A percentile compares a stretch with the other conserved stretches of the same genome.
These are phyloP conservation scores for Salvia rosmarinus DNA, from an alignment of 257 asterid species.

Conservation along the genomic window DNA sequence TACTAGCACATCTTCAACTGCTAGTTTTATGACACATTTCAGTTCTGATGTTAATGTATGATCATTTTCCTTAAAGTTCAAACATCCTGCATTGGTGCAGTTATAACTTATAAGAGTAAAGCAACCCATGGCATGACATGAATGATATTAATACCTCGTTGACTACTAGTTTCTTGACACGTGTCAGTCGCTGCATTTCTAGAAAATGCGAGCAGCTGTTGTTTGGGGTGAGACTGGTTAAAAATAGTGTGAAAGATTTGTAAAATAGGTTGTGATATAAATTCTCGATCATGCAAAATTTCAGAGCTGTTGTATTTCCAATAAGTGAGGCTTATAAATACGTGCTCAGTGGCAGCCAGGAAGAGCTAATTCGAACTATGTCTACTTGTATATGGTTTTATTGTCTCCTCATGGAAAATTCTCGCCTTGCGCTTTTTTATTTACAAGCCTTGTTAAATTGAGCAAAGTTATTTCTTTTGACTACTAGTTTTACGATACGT, in stretches of 20 bases:
- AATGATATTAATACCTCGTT: background rate
- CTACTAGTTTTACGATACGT: too few species aligned
- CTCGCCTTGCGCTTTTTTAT: too few species aligned
- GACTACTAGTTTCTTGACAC: background rate
- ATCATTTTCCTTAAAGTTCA: background rate
- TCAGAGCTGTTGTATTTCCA: too few species aligned
- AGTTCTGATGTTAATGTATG: background rate
- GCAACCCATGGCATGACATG: background rate
- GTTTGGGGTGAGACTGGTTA: background rate
- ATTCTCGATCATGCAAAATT: background rate
- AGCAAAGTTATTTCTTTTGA: too few species aligned
- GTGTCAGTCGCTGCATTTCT: background rate
- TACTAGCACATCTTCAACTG: background rate
- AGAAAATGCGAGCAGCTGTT: background rate
- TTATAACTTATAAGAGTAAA: background rate
- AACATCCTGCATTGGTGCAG: background rate
- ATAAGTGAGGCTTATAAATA: too few species aligned
- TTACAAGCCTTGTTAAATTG: too few species aligned
- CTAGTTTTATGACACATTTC: conserved; percentile 7
- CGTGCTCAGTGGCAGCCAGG: too few species aligned
- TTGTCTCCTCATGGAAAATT: too few species aligned
- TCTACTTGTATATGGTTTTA: too few species aligned
- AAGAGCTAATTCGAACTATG: too few species aligned
- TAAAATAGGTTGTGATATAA: background rate
- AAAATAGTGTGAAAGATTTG: background rate